These are phyloP conservation scores for Kwoniella botswanensis DNA, from an alignment of 768 basidiomycete species.

Conservation along the genomic window DNA sequence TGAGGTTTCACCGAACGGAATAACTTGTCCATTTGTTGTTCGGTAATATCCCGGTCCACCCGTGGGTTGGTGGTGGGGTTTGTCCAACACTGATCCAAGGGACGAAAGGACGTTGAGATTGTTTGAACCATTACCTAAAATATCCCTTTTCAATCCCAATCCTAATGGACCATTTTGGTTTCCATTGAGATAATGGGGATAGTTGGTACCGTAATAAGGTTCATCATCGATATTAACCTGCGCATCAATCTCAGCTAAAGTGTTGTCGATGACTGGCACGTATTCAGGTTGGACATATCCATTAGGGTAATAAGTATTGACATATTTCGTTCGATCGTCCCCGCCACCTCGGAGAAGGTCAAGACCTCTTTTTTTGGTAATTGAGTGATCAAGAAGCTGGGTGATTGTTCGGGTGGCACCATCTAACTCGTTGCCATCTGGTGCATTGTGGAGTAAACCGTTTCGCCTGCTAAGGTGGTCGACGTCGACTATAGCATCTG, in stretches of 20 bases:
- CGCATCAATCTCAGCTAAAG: constrained; percentile 11
- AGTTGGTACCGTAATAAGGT: constrained; percentile 20
- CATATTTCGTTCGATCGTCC: background rate
- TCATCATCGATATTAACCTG: constrained; percentile 25
- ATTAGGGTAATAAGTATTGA: constrained; percentile 3
- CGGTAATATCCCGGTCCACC: background rate
- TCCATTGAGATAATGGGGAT: background rate
- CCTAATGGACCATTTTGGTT: background rate
- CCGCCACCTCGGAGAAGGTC: constrained; percentile 1
- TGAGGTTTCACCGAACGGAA: constrained; percentile 3
- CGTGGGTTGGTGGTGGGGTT: background rate
- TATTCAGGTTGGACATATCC: background rate
- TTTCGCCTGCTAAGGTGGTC: constrained; percentile 15
- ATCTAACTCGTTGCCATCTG: constrained; percentile 16
- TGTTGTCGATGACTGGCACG: background rate
- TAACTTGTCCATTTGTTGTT: constrained; percentile 9
- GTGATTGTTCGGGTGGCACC: constrained; percentile 14
- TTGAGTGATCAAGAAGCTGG: constrained; percentile 15
- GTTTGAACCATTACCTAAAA: constrained; percentile 9
- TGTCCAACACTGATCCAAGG: constrained; percentile 1
- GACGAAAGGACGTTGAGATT: constrained; percentile 12
- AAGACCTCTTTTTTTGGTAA: constrained; percentile 17
- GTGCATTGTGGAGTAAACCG: constrained; percentile 14
- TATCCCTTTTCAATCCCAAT: constrained; percentile 19
- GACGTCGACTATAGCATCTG: constrained; percentile 15